A percentile compares a stretch with the other conserved stretches of the same genome.
Conservation (phyloP, 192 early-diverging fungal genomes). For the Podochytrium sp. region DNA sequence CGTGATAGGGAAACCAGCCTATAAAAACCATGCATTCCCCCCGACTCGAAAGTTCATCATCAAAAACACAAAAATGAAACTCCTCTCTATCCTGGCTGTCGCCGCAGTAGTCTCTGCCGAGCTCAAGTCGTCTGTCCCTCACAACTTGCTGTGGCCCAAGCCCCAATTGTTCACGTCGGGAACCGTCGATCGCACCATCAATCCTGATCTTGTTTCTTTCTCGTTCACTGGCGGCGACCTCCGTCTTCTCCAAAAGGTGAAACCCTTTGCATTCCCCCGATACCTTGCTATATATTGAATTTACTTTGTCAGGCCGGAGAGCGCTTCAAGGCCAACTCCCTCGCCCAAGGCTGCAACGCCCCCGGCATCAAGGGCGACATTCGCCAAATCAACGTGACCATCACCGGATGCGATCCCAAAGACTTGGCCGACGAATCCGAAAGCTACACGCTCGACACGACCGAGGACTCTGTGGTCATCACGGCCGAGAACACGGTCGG, state of each 20-base stretch:
- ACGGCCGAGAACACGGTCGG: slow-evolving; percentile 65
- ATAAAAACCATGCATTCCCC: too few species aligned
- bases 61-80: too few species aligned
- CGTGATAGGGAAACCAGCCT: too few species aligned
- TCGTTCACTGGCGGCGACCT: neutral
- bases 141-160: neutral
- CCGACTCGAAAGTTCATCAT: too few species aligned
- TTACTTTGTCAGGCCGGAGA: too few species aligned
- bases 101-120: too few species aligned
- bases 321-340: neutral
- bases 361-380: neutral
- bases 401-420: slow-evolving; percentile 8
- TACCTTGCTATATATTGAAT: too few species aligned
- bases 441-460: neutral
- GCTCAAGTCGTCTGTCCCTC: too few species aligned
- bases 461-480: slow-evolving; percentile 28
- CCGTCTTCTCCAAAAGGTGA: neutral
- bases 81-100: too few species aligned
- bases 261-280: neutral
- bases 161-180: neutral
- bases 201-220: neutral
- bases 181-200: neutral
- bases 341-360: neutral
- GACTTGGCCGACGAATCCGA: slow-evolving; percentile 47
- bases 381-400: neutral